A percentile compares a stretch with the other conserved stretches of the same genome.
phyloP scores from a whole-genome alignment of 352 stramenopile genomes.

The Phytophthora tubulina region DNA sequence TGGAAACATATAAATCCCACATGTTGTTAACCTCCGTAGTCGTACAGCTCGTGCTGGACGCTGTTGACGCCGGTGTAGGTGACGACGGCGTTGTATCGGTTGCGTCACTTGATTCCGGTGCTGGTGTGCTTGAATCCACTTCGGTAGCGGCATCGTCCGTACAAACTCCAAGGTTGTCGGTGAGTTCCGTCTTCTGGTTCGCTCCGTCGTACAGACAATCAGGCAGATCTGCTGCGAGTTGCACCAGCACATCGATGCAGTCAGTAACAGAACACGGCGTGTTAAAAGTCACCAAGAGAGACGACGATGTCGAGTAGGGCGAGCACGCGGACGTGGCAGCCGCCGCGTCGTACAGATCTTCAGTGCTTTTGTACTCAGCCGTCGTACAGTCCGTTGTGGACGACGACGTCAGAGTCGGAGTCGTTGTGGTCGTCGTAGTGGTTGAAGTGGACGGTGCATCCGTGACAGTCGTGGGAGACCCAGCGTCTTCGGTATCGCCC shows the following conservation, averaged over 20 bases:
- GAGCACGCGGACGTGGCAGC: conserved; percentile 28
- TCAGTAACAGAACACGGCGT: conserved; percentile 32
- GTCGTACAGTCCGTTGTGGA: conserved; percentile 28
- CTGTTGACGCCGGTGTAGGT: conserved; percentile 23
- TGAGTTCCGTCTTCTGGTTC: conserved; percentile 32
- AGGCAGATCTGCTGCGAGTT: conserved; percentile 24
- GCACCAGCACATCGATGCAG: conserved; percentile 23
- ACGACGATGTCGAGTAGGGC: conserved; percentile 23
- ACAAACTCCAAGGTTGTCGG: conserved; percentile 23
- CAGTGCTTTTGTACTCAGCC: conserved; percentile 21
- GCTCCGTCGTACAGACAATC: conserved; percentile 35
- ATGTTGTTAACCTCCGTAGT: conserved; percentile 29
- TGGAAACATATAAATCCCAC: conserved; percentile 28
- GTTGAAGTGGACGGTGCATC: background rate
- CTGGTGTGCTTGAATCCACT: conserved; percentile 11
- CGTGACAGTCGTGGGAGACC: conserved; percentile 15
- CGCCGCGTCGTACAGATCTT: conserved; percentile 29
- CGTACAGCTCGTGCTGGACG: conserved; percentile 28
- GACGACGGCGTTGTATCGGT: conserved; percentile 3
- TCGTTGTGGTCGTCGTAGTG: conserved; percentile 6
- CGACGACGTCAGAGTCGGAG: conserved; percentile 21
- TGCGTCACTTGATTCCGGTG: background rate
- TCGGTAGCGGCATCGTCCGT: conserved; percentile 6
- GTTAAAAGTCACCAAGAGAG: conserved; percentile 21
- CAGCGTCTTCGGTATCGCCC: conserved; percentile 1